These are phyloP conservation scores for Botryotinia globosa DNA, from an alignment of 2,329 filamentous ascomycete genomes.

Conservation along the genomic window DNA sequence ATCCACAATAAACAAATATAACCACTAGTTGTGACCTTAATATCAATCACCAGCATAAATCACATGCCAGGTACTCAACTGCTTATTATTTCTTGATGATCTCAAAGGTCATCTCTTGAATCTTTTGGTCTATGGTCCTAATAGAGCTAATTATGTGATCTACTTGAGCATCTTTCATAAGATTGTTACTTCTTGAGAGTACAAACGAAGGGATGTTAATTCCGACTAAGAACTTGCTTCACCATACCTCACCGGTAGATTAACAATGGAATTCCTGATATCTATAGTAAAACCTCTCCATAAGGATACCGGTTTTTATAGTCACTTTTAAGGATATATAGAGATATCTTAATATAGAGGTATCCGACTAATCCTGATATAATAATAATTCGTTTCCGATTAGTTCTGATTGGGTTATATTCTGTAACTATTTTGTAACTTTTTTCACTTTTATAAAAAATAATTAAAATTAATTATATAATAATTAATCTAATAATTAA, in stretches of 20 bases:
- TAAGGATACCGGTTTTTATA: too few relatives aligned
- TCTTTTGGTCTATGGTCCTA: not conserved
- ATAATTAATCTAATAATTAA: too few relatives aligned
- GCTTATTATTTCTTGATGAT: not conserved
- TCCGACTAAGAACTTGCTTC: not conserved
- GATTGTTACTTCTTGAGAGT: not conserved
- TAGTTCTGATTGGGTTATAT: too few relatives aligned
- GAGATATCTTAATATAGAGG: too few relatives aligned
- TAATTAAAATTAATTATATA: too few relatives aligned
- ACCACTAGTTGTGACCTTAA: not conserved
- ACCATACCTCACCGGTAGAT: not conserved
- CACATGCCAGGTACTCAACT: not conserved
- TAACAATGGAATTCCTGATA: not conserved
- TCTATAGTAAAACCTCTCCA: too few relatives aligned
- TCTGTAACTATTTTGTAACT: too few relatives aligned
- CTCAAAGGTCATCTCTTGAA: not conserved
- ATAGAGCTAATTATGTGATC: not conserved
- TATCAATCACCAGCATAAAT: conserved; percentile 1
- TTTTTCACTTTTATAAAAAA: too few relatives aligned
- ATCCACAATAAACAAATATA: not conserved
- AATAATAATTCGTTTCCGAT: too few relatives aligned
- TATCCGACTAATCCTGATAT: too few relatives aligned
- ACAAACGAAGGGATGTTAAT: not conserved
- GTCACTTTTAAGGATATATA: too few relatives aligned
- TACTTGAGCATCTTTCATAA: not conserved